Percentiles rank a stretch among this genome's conserved stretches.
These are phyloP conservation scores for Ilyonectria robusta DNA, from an alignment of 2,329 filamentous ascomycete species.

Conservation along the genomic window DNA sequence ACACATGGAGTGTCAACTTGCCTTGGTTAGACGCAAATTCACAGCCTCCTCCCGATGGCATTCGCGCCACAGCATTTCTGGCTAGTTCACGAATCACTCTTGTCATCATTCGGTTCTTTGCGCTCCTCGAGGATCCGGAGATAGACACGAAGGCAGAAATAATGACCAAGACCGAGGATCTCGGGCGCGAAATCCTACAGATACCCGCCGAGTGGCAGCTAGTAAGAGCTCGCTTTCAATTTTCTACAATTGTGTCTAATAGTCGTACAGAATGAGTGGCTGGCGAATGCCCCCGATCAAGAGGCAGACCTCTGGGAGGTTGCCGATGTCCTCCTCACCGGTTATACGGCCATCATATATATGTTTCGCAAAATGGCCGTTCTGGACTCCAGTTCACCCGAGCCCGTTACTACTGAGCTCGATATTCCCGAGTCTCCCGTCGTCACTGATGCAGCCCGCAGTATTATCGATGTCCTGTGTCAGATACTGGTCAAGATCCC, in stretches of 20 bases:
- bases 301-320: constrained; percentile 48
- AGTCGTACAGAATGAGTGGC: constrained; percentile 41
- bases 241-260: neutral
- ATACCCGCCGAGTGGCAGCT: constrained; percentile 49
- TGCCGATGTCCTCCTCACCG: constrained; percentile 48
- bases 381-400: constrained; percentile 46
- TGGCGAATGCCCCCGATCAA: constrained; percentile 35
- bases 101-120: constrained; percentile 49
- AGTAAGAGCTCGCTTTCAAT: constrained; percentile 30
- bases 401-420: constrained; percentile 44
- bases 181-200: constrained; percentile 47
- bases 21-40: constrained; percentile 49
- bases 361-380: constrained; percentile 52
- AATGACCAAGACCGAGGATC: constrained; percentile 44
- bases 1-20: constrained; percentile 51
- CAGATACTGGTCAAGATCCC: constrained; percentile 41
- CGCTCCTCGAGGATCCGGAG: constrained; percentile 44
- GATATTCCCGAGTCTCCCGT: constrained; percentile 50
- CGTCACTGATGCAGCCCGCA: constrained; percentile 45
- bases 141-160: constrained; percentile 41
- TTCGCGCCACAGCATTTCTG: constrained; percentile 46
- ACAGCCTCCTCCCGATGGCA: constrained; percentile 35
- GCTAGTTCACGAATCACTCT: constrained; percentile 49
- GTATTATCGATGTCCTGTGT: constrained; percentile 39
- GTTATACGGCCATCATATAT: constrained; percentile 51